Evolutionary conservation across 208 protist species (phyloP), one percentile per base, ranked within the genome.

Genomic region (Crithidia fasciculata): DNA sequence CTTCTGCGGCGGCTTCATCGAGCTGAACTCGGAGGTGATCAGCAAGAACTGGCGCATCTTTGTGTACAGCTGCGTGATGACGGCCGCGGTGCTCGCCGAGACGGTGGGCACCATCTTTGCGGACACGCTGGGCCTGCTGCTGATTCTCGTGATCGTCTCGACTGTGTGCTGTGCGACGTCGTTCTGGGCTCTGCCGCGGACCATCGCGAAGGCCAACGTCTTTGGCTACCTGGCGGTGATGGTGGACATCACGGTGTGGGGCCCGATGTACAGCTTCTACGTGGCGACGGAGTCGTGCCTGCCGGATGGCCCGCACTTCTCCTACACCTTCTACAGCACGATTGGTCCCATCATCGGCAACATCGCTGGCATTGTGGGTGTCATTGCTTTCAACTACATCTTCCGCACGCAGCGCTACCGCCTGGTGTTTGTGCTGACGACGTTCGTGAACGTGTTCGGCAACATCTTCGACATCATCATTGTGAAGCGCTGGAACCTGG

Each of bases 391-490:
- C 72, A 70, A 76, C 47, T 82, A 85, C 65, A 72, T 86, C 50
- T 88, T 92, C 75, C 56, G 70, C 28, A 73, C 72, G 44, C 72
- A 67, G 43, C 80, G 74, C 67, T 90, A 89, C 57, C 84, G 85
- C 9, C 55, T 88, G 15, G 77, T 76, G 18, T 90, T 92, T 64
- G 72, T 88, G 40, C 56, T 85, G 19, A 89, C 87, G 13, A 90
- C 80, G 4, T 28, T 87, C 36, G 57, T 88, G 19, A 59, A 78
- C 36, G 74, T 87, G 18, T 16, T 84, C 10, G 82, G 70, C 52
- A 80, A 70, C 39, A 53, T 89, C 53, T 83, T 90, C 63, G 87
- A 92, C 65, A 76, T 92, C 49, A 82, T 88, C 64, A 87, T 92
- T 52, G 82, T 90, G 52, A 74, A 85, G 73, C 84, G 85, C 40